Conservation (phyloP, 345 rosid species). For the Rhizophora apiculata region DNA sequence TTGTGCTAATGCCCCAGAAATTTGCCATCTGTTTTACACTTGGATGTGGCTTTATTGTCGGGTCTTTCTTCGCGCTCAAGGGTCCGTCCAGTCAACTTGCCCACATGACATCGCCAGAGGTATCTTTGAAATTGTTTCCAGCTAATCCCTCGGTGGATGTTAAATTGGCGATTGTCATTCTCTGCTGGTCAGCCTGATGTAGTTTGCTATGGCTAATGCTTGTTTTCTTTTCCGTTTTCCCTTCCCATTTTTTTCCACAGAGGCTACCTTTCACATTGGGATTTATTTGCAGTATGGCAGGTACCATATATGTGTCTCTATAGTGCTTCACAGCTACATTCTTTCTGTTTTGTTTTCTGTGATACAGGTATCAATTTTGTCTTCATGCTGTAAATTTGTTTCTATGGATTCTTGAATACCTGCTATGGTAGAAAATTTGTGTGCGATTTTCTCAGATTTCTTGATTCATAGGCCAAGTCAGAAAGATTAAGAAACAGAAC, state of each 20-base stretch:
- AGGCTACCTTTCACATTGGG: constrained; percentile 86
- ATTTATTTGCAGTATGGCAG: constrained; percentile 85
- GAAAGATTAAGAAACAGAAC: too few relatives aligned
- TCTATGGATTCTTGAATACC: too few relatives aligned
- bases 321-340: constrained; percentile 90
- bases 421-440: too few relatives aligned
- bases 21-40: constrained; percentile 89
- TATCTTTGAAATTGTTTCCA: constrained; percentile 13
- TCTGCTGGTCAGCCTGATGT: background rate
- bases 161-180: background rate
- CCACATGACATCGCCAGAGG: constrained; percentile 92
- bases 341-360: constrained; percentile 88
- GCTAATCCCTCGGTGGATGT: background rate
- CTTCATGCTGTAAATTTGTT: background rate
- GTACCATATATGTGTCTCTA: constrained; percentile 85
- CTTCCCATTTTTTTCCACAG: constrained; percentile 40
- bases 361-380: constrained; percentile 53
- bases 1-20: constrained; percentile 91
- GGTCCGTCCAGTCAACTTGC: constrained; percentile 76
- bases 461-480: too few relatives aligned
- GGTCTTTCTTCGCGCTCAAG: constrained; percentile 85
- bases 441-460: too few relatives aligned
- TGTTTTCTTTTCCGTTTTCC: background rate
- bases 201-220: background rate
- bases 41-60: constrained; percentile 80